These are phyloP conservation scores for Dactylellina parvicollis DNA, from an alignment of 2,329 filamentous ascomycete genomes.

Conservation along the genomic window DNA sequence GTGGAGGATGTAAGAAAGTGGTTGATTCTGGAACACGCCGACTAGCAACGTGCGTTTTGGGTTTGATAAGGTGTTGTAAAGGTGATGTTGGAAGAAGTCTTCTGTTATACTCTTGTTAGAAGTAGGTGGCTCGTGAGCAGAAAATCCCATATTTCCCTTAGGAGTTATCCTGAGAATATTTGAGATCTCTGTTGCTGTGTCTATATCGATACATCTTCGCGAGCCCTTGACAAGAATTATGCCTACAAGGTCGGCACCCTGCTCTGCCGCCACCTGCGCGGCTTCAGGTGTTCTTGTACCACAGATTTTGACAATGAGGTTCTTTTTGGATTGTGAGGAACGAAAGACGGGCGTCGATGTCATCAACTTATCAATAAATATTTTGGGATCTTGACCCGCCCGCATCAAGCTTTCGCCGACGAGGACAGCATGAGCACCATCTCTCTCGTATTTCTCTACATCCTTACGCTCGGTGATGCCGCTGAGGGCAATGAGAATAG, in stretches of 20 bases:
- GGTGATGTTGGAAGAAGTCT: slow-evolving; percentile 57
- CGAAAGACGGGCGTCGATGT: slow-evolving; percentile 64
- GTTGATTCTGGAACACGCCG: slow-evolving; percentile 92
- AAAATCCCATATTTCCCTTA: slow-evolving; percentile 58
- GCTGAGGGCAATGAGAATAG: slow-evolving; percentile 90
- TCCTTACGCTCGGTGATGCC: slow-evolving; percentile 91
- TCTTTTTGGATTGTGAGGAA: slow-evolving; percentile 56
- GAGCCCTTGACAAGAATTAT: slow-evolving; percentile 88
- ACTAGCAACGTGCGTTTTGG: slow-evolving; percentile 77
- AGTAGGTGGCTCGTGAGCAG: slow-evolving; percentile 59
- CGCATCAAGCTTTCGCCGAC: slow-evolving; percentile 97
- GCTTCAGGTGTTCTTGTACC: slow-evolving; percentile 85
- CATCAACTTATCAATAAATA: slow-evolving; percentile 86
- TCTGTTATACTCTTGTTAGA: background rate
- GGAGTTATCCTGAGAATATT: slow-evolving; percentile 73
- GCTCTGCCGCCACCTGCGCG: slow-evolving; percentile 80
- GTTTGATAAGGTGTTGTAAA: slow-evolving; percentile 67
- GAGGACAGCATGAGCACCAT: slow-evolving; percentile 90
- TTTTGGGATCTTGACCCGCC: slow-evolving; percentile 76
- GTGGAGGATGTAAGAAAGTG: slow-evolving; percentile 80
- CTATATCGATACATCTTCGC: slow-evolving; percentile 80
- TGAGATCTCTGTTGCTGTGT: slow-evolving; percentile 83
- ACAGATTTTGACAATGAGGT: slow-evolving; percentile 90
- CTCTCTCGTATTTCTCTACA: slow-evolving; percentile 84
- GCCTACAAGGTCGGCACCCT: slow-evolving; percentile 89